phyloP scores from a whole-genome alignment of 306 rosid genomes.

The Malus fusca region DNA sequence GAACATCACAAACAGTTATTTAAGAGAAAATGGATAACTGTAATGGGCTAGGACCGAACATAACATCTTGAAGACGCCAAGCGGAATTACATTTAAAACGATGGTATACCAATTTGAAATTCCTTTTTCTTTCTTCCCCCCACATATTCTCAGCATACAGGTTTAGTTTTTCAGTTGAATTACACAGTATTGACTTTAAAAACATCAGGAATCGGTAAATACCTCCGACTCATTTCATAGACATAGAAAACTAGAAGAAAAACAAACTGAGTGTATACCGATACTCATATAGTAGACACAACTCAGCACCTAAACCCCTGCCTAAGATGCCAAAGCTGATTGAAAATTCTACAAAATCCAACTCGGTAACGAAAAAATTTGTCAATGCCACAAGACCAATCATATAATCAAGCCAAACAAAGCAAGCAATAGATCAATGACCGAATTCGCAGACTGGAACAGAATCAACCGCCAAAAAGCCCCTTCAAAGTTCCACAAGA shows the following conservation, averaged over 20 bases:
- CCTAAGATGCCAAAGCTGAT: constrained; percentile 18
- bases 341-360: constrained; percentile 21
- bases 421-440: constrained; percentile 55
- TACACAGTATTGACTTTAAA: constrained; percentile 4
- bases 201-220: constrained; percentile 7
- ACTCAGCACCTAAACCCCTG: constrained; percentile 28
- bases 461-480: constrained; percentile 54
- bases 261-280: constrained; percentile 5
- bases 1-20: background rate
- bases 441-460: constrained; percentile 27
- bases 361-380: constrained; percentile 11
- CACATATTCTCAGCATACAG: constrained; percentile 9
- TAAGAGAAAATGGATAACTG: background rate
- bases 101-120: background rate
- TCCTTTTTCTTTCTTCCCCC: background rate
- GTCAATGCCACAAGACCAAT: constrained; percentile 15
- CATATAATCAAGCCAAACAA: constrained; percentile 21
- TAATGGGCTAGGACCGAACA: background rate
- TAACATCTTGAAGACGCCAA: background rate
- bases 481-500: constrained; percentile 27
- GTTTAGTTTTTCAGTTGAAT: constrained; percentile 6
- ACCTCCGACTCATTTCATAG: constrained; percentile 19
- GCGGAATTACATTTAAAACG: background rate
- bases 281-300: constrained; percentile 8
- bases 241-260: background rate